Evolutionary conservation across 371 early-diverging fungal genomes (phyloP).

Genomic region (Batkoa obscura): DNA sequence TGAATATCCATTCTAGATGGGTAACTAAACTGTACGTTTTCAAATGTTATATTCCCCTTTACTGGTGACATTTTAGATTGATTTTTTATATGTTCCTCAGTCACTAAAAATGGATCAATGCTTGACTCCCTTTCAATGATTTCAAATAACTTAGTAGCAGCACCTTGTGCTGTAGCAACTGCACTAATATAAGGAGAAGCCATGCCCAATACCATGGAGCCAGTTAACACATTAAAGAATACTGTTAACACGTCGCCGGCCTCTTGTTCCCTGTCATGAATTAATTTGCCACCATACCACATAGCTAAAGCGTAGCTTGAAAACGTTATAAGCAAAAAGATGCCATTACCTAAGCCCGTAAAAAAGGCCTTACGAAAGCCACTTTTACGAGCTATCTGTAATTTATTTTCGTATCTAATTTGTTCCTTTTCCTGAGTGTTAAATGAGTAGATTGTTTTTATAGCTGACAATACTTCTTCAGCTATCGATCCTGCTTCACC

Average conservation of each 20-base stretch:
- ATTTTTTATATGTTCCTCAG: constrained; percentile 23
- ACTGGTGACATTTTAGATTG: constrained; percentile 26
- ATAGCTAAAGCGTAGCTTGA: constrained; percentile 41
- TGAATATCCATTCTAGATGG: constrained; percentile 38
- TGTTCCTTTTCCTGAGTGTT: constrained; percentile 43
- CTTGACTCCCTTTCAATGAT: constrained; percentile 49
- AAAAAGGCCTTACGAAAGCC: constrained; percentile 23
- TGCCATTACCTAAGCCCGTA: constrained; percentile 35
- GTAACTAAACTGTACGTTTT: constrained; percentile 43
- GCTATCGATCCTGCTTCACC: constrained; percentile 56
- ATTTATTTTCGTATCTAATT: constrained; percentile 25
- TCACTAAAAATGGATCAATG: constrained; percentile 34
- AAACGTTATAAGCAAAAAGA: constrained; percentile 4
- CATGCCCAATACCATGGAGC: constrained; percentile 19
- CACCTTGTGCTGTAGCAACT: constrained; percentile 32
- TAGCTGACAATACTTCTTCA: constrained; percentile 55
- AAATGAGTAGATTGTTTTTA: constrained; percentile 69
- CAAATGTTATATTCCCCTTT: constrained; percentile 36
- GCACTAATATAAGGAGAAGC: constrained; percentile 32
- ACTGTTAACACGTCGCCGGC: constrained; percentile 33
- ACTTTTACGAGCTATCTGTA: constrained; percentile 21
- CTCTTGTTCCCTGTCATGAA: constrained; percentile 17
- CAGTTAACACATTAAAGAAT: constrained; percentile 43
- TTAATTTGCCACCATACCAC: constrained; percentile 49
- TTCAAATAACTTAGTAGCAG: constrained; percentile 39